Base-by-base conservation (phyloP, 345 rosid genomes). In the Melaleuca alternifolia region DNA sequence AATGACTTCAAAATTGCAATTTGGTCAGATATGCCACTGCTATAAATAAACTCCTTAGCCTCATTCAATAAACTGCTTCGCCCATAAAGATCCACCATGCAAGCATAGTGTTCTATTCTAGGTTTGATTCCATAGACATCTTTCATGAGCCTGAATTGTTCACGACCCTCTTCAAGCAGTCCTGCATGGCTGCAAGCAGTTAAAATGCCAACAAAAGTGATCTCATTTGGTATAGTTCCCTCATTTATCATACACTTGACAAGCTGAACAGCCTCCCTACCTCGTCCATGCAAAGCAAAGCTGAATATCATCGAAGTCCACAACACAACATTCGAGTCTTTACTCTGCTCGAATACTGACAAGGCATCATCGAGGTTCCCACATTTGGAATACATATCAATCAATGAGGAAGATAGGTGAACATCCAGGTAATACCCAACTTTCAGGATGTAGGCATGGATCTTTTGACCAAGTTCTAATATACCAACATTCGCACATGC, bases 11-110 rank as follows among this genome's bases (percentile, higher is more conserved):
- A 91, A 12, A 92, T 90, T 57, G 90, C 88, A 50, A 65, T 77
- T 51, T 87, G 56, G 54, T 92, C 89, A 46, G 90, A 89, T 85
- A 92, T 77, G 28, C 87, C 88, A 52, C 92, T 89, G 87, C 89
- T 87, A 61, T 87, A 37, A 84, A 93, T 92, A 61, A 93, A 92
- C 84, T 88, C 85, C 89, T 89, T 92, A 44, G 89, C 83, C 91
- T 91, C 91, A 33, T 87, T 65, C 86, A 93, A 88, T 59, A 16
- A 84, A 54, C 94, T 94, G 28, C 88, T 91, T 82, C 95, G 93
- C 51, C 95, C 93, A 88, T 88, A 92, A 41, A 93, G 90, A 87
- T 92, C 94, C 62, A 91, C 94, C 95, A 93, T 93, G 81, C 93
- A 91, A 41, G 90, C 88, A 85, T 90, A 92, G 86, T 93, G 95